Conservation (phyloP, 306 rosid species). For the Prunus salicina region DNA sequence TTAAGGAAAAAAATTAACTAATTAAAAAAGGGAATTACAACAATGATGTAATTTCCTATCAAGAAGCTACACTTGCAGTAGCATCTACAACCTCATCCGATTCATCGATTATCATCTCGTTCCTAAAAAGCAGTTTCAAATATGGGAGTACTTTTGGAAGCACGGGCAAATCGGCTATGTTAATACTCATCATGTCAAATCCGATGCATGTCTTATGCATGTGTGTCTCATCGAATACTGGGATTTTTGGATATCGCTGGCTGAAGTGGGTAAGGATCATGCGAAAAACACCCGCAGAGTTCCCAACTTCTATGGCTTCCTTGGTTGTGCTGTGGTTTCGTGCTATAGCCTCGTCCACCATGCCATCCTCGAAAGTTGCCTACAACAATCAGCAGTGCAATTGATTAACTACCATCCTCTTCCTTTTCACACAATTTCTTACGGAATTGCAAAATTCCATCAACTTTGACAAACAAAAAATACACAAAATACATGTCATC, state of each 20-base stretch:
- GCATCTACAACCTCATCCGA: conserved; percentile 53
- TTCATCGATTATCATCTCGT: conserved; percentile 63
- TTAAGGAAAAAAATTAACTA: neutral
- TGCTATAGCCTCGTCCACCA: conserved; percentile 81
- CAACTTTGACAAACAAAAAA: neutral
- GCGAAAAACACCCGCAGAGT: conserved; percentile 64
- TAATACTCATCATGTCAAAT: conserved; percentile 94
- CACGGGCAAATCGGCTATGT: conserved; percentile 70
- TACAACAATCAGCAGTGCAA: conserved; percentile 35
- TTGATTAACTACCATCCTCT: neutral
- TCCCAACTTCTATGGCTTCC: conserved; percentile 84
- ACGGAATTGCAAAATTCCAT: neutral
- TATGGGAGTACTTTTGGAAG: conserved; percentile 85
- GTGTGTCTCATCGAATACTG: conserved; percentile 68
- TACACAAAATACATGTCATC: neutral
- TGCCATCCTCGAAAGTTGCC: conserved; percentile 93
- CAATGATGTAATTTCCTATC: neutral
- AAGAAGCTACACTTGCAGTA: conserved; percentile 25
- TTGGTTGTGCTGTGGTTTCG: conserved; percentile 88
- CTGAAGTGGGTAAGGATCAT: conserved; percentile 91
- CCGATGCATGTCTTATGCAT: conserved; percentile 87
- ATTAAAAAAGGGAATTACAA: neutral
- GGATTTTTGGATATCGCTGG: conserved; percentile 93
- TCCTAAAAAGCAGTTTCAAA: conserved; percentile 76
- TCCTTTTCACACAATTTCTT: neutral